Base-by-base conservation (phyloP, 2,329 filamentous ascomycete genomes). In the Periconia sp. region DNA sequence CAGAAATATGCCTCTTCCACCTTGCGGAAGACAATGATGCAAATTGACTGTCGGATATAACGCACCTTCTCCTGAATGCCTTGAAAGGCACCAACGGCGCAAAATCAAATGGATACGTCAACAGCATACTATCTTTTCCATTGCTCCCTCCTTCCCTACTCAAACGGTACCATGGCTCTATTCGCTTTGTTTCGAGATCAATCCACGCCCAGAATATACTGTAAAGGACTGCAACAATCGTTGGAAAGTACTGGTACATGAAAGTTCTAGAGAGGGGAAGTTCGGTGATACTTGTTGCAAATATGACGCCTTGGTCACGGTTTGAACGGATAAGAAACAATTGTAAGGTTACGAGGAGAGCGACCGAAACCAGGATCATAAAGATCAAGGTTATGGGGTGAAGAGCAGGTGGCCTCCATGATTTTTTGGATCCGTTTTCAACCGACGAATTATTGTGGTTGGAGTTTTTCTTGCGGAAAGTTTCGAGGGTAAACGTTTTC, bases 121-220 rank as follows among this genome's bases (percentile, higher is more conserved):
- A 46, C 0, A 84, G 68, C 0, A 87, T 15, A 0, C 82, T 84
- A 0, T 81, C 60, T 6, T 72, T 66, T 0, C 74, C 82, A 0
- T 58, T 59, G 0, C 80, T 80, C 0, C 83, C 84, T 0, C 63
- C 58, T 0, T 59, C 14, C 10, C 76, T 79, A 0, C 82, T 85
- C 0, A 87, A 50, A 19, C 86, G 82, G 11, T 84, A 79, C 74
- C 80, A 88, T 0, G 85, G 84, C 33, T 88, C 83, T 43, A 87
- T 71, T 0, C 85, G 61, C 53, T 85, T 84, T 0, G 77, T 71
- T 35, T 88, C 82, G 0, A 87, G 63, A 47, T 87, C 84, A 0
- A 86, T 75, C 82, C 83, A 85, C 2, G 74, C 77, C 83, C 84
- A 87, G 0, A 80, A 44, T 1, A 86, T 74, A 40, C 82, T 82